These are phyloP conservation scores for Helenozyma rhizophorensis DNA, from an alignment of 805 yeast genomes.

Conservation along the genomic window DNA sequence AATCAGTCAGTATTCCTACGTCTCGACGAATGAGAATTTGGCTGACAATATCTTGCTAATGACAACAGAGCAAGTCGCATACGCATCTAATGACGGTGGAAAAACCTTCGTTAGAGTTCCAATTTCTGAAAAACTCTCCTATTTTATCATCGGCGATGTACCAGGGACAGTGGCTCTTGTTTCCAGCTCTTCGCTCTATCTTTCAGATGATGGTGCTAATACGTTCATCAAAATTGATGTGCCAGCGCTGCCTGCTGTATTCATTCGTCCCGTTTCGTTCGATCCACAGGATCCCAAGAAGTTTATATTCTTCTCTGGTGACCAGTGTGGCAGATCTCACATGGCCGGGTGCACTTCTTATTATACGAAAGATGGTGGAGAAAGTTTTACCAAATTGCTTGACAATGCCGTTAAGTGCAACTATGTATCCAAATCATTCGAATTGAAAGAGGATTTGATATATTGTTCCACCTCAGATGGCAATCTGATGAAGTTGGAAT, in stretches of 20 bases:
- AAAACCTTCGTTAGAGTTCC: slow-evolving; percentile 39
- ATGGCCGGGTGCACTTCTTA: slow-evolving; percentile 55
- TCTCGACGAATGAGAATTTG: slow-evolving; percentile 14
- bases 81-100: slow-evolving; percentile 72
- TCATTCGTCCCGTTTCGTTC: slow-evolving; percentile 49
- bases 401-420: slow-evolving; percentile 58
- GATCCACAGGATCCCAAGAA: slow-evolving; percentile 51
- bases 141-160: slow-evolving; percentile 57
- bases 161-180: slow-evolving; percentile 54
- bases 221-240: slow-evolving; percentile 44
- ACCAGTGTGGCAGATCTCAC: slow-evolving; percentile 47
- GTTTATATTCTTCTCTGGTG: slow-evolving; percentile 67
- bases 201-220: slow-evolving; percentile 67
- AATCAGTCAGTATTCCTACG: slow-evolving; percentile 53
- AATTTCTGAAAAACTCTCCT: slow-evolving; percentile 39
- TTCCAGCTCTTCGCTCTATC: slow-evolving; percentile 48
- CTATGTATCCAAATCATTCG: slow-evolving; percentile 57
- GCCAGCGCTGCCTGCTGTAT: slow-evolving; percentile 36
- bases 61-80: slow-evolving; percentile 49
- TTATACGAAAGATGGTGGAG: slow-evolving; percentile 66
- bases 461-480: slow-evolving; percentile 54
- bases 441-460: slow-evolving; percentile 44
- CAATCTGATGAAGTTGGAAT: slow-evolving; percentile 29
- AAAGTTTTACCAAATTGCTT: slow-evolving; percentile 49
- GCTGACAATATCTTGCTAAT: slow-evolving; percentile 49